Base-by-base conservation (phyloP, 441 rosid species). In the Adansonia gregorii region DNA sequence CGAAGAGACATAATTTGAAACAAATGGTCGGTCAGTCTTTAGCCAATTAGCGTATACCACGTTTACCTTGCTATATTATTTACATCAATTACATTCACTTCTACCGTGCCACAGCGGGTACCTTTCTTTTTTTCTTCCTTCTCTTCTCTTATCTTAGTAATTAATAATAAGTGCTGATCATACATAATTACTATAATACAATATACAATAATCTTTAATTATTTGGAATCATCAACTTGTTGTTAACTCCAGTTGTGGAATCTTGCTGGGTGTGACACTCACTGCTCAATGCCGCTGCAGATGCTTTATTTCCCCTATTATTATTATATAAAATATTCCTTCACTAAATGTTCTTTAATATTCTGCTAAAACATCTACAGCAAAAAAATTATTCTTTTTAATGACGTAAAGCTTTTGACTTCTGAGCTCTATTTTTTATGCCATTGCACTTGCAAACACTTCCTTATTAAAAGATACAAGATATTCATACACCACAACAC, bases 1-100 rank as follows among this genome's bases (percentile, higher is more conserved):
- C 3, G 20, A 73, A 19, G 59, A 35, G 35, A 46, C n/a, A 72
- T 67, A 78, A 48, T 56, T 39, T 35, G 73, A 48, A 68, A 45
- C 43, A 78, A 68, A 79, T 77, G n/a, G 59, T 77, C 78, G 80
- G 87, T 81, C 70, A 35, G 39, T 78, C 80, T 73, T 78, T 19
- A 19, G 12, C 17, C 31, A 61, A 61, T 27, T 4, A 27, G n/a
- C 65, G 3, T 19, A n/a, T n/a, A n/a, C 58, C 7, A 14, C 11
- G 22, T 43, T 3, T 19, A 35, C 4, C 39, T 35, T 35, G 3
- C 39, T 35, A 0, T 9, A 39, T 63, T 69, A n/a, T 12, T 59
- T 17, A 4, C 10, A 10, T 43, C 24, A 66, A 43, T 46, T 35
- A 3, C 39, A 35, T 67, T 46, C 39, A 67, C 39, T 10, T 67